Evolutionary conservation across 306 rosid species (phyloP), one percentile per base, ranked within the genome.

Genomic region (Parietaria judaica): DNA sequence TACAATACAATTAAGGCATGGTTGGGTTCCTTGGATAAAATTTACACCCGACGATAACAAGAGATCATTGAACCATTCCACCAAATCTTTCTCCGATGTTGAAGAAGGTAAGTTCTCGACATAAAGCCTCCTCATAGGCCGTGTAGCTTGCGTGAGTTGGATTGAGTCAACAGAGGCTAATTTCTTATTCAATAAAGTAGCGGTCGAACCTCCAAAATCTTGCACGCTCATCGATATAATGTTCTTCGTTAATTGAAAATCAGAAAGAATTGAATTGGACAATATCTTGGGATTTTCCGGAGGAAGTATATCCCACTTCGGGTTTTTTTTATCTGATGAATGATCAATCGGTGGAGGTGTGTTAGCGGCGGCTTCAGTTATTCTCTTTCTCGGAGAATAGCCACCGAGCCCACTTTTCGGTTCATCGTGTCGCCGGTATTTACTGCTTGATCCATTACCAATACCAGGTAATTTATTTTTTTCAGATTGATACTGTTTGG

Each of bases 341-440:
- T 62, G 77, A 75, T 74, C 66, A 15, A 88, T 72, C 63, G 96
- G 95, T 50, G 98, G 79, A 72, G 94, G 90, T 64, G 95, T 88
- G 78, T 74, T 88, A 57, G 72, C 72, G 70, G 86, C 89, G 73
- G 88, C 76, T 69, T 88, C 95, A 54, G 84, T 71, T 76, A 81
- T 86, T 76, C 96, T 83, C 90, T 88, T 92, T 79, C 99, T 82
- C 0, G 95, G 96, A 35, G 99, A 92, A 82, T 92, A 92, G 54
- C 99, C 99, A 78, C 99, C 99, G 62, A 92, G 96, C 69, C 90
- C 79, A 78, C 87, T 88, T 14, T 78, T 51, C 34, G 78, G 73
- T 51, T 66, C 83, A 69, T 69, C 83, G 53, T 76, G 84, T 23
- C 83, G 80, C 38, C 74, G 77, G 74, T 84, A 74, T 54, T 82